phyloP scores from a whole-genome alignment of 1,284 basidiomycete species.

The Agroathelia rolfsii region DNA sequence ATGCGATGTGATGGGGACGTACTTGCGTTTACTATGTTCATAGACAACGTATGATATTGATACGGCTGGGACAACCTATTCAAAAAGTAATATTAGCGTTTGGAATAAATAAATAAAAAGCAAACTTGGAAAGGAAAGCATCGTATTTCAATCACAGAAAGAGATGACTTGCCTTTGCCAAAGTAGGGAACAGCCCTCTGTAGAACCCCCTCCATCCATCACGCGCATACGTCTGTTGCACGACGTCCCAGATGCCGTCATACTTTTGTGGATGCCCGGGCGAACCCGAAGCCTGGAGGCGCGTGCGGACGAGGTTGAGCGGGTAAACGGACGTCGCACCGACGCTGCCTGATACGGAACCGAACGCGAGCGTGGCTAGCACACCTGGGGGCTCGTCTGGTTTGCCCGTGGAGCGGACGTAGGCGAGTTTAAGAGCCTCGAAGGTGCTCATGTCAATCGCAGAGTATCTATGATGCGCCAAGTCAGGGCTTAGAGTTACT shows the following conservation, averaged over 20 bases:
- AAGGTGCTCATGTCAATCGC: conserved; percentile 96
- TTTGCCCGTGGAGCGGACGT: conserved; percentile 68
- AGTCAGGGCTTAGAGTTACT: conserved; percentile 1
- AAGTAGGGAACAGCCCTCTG: conserved; percentile 81
- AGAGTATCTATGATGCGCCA: conserved; percentile 43
- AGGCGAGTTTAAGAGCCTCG: conserved; percentile 81
- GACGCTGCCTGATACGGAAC: conserved; percentile 82
- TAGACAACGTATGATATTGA: conserved; percentile 93
- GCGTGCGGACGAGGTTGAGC: conserved; percentile 87
- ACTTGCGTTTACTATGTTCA: conserved; percentile 73
- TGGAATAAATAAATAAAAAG: conserved; percentile 1
- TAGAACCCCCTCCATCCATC: conserved; percentile 97
- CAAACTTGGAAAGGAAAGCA: conserved; percentile 1
- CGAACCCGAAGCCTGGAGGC: conserved; percentile 92
- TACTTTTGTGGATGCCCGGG: conserved; percentile 87
- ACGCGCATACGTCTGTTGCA: conserved; percentile 66
- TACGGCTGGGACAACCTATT: conserved; percentile 83
- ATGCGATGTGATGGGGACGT: conserved; percentile 17
- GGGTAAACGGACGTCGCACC: conserved; percentile 92
- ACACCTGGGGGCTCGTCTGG: conserved; percentile 84
- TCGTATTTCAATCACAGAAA: not conserved
- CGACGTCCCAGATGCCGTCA: conserved; percentile 82
- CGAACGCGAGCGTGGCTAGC: conserved; percentile 76
- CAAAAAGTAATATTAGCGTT: conserved; percentile 8
- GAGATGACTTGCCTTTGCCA: conserved; percentile 63